Evolutionary conservation across 2,329 filamentous ascomycete species (phyloP), one percentile per base, ranked within the genome.

Genomic region (Daldinia sp.): DNA sequence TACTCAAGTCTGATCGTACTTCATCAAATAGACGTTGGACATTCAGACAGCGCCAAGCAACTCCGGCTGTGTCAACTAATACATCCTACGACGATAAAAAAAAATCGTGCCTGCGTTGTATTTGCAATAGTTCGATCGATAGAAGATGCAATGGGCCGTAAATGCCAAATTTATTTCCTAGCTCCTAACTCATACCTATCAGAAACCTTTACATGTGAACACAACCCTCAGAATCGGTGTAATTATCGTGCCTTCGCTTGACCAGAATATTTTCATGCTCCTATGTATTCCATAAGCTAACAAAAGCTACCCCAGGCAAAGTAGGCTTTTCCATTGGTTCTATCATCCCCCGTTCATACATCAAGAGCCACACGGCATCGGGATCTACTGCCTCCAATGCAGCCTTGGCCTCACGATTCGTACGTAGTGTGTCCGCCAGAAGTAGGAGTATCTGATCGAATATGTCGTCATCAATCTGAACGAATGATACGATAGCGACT

Each of bases 331-430:
- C 76, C 63, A 77, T 72, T 68, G 73, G 74, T 60, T 81, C 74
- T 39, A 82, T 74, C 66, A 79, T 70, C 9, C 85, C 84, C 60
- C 79, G 78, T 73, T 86, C 81, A 63, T 87, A 86, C 74, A 87
- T 79, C 44, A 83, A 82, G 71, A 95, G 79, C 93, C 93, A 97
- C 3, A 96, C 90, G 1, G 91, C 90, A 81, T 96, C 93, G 0
- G 85, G 82, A 77, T 95, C 94, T 60, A 91, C 81, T 2, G 77
- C 80, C 71, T 92, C 88, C 51, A 96, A 79, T 10, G 87, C 88
- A 37, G 81, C 79, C 54, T 83, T 85, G 10, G 90, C 85, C 54
- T 86, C 82, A 1, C 74, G 61, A 30, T 84, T 81, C 37, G 76
- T 79, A 56, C 82, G 79, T 50, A 90, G 71, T 41, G 82, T 77